A percentile compares a stretch with the other conserved stretches of the same genome.
Evolutionary conservation across 2,329 filamentous ascomycete genomes (phyloP).

Genomic region (Aspergillus novofumigatus): DNA sequence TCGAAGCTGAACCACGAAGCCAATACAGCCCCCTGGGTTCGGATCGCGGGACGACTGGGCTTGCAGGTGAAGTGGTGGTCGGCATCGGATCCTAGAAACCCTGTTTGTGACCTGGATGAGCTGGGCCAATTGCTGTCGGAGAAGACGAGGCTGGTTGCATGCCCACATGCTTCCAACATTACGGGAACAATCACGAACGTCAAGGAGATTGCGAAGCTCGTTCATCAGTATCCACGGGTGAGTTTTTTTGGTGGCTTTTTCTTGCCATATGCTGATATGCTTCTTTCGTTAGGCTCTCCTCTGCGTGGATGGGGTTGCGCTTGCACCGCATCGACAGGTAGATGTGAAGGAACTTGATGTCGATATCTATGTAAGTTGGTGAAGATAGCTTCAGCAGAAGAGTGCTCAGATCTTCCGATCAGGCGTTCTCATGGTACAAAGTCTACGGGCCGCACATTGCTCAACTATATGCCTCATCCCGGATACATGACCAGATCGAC

Average conservation of each 20-base stretch:
- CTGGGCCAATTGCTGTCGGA: conserved; percentile 57
- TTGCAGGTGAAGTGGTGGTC: conserved; percentile 69
- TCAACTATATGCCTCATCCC: conserved; percentile 61
- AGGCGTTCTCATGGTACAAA: conserved; percentile 76
- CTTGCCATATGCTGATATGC: background rate
- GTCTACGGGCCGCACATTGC: conserved; percentile 74
- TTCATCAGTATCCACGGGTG: conserved; percentile 43
- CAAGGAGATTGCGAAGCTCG: conserved; percentile 31
- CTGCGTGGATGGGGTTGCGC: conserved; percentile 72
- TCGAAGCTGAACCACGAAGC: conserved; percentile 74
- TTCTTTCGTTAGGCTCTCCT: conserved; percentile 49
- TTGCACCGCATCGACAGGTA: conserved; percentile 66
- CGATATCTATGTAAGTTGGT: conserved; percentile 59
- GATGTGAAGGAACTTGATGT: conserved; percentile 66
- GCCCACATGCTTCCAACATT: conserved; percentile 71
- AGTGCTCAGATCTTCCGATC: background rate
- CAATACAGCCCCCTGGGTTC: conserved; percentile 70
- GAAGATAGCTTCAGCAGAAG: background rate
- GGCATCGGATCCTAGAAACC: conserved; percentile 48
- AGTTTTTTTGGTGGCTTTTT: background rate
- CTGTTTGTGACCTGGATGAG: conserved; percentile 55
- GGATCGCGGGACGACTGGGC: conserved; percentile 58
- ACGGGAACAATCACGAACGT: conserved; percentile 62
- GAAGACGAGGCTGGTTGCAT: conserved; percentile 66
- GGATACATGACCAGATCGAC: conserved; percentile 53